These are phyloP conservation scores for Gaillardinia entomophila DNA, from an alignment of 805 yeast genomes.

Conservation along the genomic window DNA sequence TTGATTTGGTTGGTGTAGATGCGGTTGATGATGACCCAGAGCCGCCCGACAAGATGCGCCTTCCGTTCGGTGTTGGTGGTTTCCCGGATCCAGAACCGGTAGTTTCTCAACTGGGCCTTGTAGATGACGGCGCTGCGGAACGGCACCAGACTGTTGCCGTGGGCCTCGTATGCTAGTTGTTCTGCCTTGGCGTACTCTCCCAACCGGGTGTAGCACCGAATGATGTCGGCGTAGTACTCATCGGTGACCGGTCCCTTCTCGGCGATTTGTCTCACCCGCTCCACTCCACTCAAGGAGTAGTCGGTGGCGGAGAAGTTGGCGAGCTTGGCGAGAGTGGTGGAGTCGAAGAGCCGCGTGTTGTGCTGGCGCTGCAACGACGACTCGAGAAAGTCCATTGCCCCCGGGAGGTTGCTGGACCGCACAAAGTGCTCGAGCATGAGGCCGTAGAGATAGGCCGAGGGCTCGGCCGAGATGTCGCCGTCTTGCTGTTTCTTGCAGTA, in stretches of 20 bases:
- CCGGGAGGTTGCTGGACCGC: conserved; percentile 17
- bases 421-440: conserved; percentile 23
- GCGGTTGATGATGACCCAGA: conserved; percentile 7
- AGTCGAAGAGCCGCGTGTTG: conserved; percentile 9
- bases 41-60: conserved; percentile 5
- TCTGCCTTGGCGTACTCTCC: conserved; percentile 31
- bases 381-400: conserved; percentile 22
- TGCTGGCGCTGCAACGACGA: conserved; percentile 13
- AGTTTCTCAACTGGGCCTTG: conserved; percentile 23
- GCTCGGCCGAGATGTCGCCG: conserved; percentile 9
- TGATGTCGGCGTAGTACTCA: conserved; percentile 22
- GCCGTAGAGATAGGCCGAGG: conserved; percentile 19
- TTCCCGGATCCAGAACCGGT: conserved; percentile 20
- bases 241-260: conserved; percentile 11
- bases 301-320: conserved; percentile 14
- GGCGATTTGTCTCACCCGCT: conserved; percentile 13
- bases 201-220: conserved; percentile 21
- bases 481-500: conserved; percentile 17
- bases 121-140: conserved; percentile 20
- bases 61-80: conserved; percentile 5
- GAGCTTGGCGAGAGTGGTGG: conserved; percentile 11
- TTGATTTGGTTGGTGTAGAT: conserved; percentile 5
- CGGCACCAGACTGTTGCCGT: conserved; percentile 21
- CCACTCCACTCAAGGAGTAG: conserved; percentile 16
- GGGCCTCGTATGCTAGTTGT: conserved; percentile 23